Evolutionary conservation across 108 stramenopile genomes (phyloP).

Genomic region (Pelagomonas calceolata): DNA sequence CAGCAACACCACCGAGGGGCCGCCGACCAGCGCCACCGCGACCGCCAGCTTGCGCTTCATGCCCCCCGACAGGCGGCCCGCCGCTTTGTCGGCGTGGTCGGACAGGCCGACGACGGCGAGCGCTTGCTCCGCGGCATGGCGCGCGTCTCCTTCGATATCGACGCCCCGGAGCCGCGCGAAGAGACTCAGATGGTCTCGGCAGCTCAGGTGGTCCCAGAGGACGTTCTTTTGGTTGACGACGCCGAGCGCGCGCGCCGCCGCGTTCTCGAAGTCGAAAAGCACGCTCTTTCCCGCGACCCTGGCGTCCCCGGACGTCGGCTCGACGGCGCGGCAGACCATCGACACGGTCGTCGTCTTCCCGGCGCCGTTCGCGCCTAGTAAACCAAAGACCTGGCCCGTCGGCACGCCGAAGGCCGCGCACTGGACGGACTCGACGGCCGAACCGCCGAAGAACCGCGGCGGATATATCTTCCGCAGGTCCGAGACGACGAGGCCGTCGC

Average conservation of each 20-base stretch:
- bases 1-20: conserved; percentile 52
- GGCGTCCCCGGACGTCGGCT: too few relatives aligned
- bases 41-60: conserved; percentile 72
- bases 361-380: too few relatives aligned
- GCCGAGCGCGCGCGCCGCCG: not conserved
- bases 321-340: too few relatives aligned
- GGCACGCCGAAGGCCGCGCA: too few relatives aligned
- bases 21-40: conserved; percentile 65
- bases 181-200: conserved; percentile 65
- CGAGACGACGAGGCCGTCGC: too few relatives aligned
- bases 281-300: too few relatives aligned
- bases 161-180: conserved; percentile 61
- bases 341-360: too few relatives aligned
- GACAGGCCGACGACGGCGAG: conserved; percentile 19
- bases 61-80: conserved; percentile 49
- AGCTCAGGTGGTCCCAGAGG: conserved; percentile 64
- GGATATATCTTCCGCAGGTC: too few relatives aligned
- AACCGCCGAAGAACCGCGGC: too few relatives aligned
- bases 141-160: not conserved
- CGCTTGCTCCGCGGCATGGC: conserved; percentile 19
- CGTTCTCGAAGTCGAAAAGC: too few relatives aligned
- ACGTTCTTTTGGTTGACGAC: conserved; percentile 43
- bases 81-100: conserved; percentile 30
- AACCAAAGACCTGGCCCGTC: too few relatives aligned
- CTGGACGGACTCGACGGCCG: too few relatives aligned